Evolutionary conservation across 176 grass and related monocot species (phyloP).

Genomic region (Coix lacrymajobi): DNA sequence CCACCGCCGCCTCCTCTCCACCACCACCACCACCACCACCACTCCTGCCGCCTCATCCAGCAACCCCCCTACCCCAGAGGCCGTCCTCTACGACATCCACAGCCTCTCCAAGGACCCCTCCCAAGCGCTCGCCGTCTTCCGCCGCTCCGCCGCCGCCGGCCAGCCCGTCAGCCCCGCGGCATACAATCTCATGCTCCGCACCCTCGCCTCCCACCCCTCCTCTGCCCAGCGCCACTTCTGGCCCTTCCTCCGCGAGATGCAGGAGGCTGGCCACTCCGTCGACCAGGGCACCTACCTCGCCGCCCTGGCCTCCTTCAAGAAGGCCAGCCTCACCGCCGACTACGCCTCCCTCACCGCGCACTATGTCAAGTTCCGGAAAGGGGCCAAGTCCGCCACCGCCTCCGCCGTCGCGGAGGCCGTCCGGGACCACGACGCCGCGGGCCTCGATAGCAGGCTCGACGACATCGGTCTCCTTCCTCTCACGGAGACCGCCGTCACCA

Average conservation of each 20-base stretch:
- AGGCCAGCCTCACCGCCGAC: slow-evolving; percentile 46
- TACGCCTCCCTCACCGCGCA: slow-evolving; percentile 43
- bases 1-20: background rate
- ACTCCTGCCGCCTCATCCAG: background rate
- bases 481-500: slow-evolving; percentile 44
- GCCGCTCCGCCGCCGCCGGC: slow-evolving; percentile 22
- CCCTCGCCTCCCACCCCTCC: slow-evolving; percentile 45
- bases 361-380: slow-evolving; percentile 16
- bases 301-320: slow-evolving; percentile 69
- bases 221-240: slow-evolving; percentile 60
- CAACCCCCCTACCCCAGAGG: slow-evolving; percentile 39
- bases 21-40: background rate
- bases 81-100: slow-evolving; percentile 70
- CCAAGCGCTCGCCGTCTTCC: slow-evolving; percentile 64
- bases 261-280: slow-evolving; percentile 48
- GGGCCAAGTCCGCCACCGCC: background rate
- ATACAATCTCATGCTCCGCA: slow-evolving; percentile 92
- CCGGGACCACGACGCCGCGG: slow-evolving; percentile 13
- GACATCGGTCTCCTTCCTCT: slow-evolving; percentile 32
- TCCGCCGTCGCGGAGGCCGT: slow-evolving; percentile 24
- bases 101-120: slow-evolving; percentile 59
- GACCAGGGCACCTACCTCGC: slow-evolving; percentile 79
- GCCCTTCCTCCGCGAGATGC: slow-evolving; percentile 72
- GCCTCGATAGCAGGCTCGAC: slow-evolving; percentile 36
- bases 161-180: slow-evolving; percentile 45